phyloP scores from a whole-genome alignment of 2,329 filamentous ascomycete species.

The Onygena corvina region DNA sequence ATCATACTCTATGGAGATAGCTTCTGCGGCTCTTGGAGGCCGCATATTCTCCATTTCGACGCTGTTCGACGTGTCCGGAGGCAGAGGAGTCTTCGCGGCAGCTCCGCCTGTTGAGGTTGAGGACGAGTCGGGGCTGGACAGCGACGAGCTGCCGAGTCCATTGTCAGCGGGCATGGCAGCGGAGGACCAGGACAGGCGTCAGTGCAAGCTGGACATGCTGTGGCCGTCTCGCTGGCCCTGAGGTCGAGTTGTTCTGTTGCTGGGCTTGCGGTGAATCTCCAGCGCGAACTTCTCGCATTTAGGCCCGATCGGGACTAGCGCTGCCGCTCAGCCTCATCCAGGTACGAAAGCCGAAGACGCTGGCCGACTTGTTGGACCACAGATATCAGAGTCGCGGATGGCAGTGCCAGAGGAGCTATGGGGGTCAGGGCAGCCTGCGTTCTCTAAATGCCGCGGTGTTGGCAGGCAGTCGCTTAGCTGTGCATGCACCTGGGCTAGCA shows the following conservation, averaged over 20 bases:
- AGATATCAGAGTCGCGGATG: no score
- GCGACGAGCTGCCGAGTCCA: neutral
- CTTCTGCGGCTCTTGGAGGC: neutral
- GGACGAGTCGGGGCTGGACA: neutral
- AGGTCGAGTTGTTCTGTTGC: neutral
- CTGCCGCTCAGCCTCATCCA: slow-evolving; percentile 1
- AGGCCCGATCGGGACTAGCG: neutral
- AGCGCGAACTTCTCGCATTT: neutral
- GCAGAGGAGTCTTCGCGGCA: neutral
- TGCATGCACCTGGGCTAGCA: no score
- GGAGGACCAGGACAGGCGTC: neutral
- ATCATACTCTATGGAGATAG: slow-evolving; percentile 43
- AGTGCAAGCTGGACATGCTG: neutral
- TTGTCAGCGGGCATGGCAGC: neutral
- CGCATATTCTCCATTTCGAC: slow-evolving; percentile 1
- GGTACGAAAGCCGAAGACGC: no score
- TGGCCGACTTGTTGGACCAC: no score
- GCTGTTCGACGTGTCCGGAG: neutral
- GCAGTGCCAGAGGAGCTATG: no score
- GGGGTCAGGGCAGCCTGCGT: no score
- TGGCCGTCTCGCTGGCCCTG: neutral
- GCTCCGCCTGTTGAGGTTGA: neutral
- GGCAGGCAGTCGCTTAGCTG: no score
- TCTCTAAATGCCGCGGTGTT: no score
- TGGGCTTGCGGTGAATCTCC: no score